Conservation (phyloP, 2,329 filamentous ascomycete species). For the Colletotrichum sidae region DNA sequence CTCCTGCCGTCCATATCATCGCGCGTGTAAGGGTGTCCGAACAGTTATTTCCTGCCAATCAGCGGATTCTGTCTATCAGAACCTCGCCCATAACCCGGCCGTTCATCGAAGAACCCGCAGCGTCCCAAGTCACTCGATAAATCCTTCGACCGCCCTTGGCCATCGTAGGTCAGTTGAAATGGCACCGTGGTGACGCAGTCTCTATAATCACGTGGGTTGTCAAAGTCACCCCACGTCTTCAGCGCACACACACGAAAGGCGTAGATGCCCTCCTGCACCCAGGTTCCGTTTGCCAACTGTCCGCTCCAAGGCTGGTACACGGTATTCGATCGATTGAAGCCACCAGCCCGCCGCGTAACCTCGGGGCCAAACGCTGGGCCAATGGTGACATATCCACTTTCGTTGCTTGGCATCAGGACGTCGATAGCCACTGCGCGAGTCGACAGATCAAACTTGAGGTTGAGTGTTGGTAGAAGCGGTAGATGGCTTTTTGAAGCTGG, state of each 20-base stretch:
- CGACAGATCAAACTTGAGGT: not conserved
- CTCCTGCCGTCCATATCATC: no score
- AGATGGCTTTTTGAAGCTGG: not conserved
- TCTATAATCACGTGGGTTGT: not conserved
- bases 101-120: not conserved
- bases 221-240: not conserved
- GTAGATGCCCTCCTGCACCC: not conserved
- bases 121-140: constrained; percentile 25
- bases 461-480: not conserved
- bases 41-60: no score
- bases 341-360: not conserved
- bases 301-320: not conserved
- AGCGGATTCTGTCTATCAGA: no score
- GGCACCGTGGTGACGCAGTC: constrained; percentile 44
- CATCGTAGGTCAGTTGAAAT: constrained; percentile 46
- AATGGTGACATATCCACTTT: not conserved
- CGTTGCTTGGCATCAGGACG: not conserved
- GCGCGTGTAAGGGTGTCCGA: no score
- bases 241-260: not conserved
- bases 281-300: not conserved
- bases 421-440: not conserved
- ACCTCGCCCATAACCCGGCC: no score
- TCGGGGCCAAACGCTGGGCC: not conserved
- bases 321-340: not conserved
- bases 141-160: constrained; percentile 48